Evolutionary conservation across 169 alveolate genomes (phyloP).

Genomic region (Eimeria acervulina): DNA sequence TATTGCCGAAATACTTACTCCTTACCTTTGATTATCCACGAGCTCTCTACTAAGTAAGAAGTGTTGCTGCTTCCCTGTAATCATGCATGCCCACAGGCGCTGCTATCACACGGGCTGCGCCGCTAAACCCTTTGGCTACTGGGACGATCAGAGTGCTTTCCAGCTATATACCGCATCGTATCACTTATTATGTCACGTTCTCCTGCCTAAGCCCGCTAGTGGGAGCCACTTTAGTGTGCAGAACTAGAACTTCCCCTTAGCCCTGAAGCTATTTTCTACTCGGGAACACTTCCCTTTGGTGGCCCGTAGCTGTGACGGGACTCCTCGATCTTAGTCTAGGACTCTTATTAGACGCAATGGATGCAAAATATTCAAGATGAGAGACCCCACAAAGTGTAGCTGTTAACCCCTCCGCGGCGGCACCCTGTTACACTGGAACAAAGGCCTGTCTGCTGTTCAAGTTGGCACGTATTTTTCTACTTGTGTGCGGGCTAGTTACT

Average conservation of each 20-base stretch:
- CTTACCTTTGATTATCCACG: not conserved
- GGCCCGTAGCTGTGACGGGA: not conserved
- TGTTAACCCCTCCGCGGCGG: not conserved
- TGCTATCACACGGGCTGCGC: not conserved
- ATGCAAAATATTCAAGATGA: not conserved
- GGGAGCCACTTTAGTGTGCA: not conserved
- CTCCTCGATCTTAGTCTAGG: not conserved
- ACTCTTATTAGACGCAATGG: not conserved
- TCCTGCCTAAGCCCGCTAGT: not conserved
- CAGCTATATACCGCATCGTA: not conserved
- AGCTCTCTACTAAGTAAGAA: not conserved
- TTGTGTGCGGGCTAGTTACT: no score
- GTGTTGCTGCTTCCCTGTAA: not conserved
- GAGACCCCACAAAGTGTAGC: not conserved
- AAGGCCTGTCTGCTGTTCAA: no score
- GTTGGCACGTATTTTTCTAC: no score
- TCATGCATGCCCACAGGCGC: not conserved
- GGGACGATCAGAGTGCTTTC: not conserved
- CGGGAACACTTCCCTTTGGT: not conserved
- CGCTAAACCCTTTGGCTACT: not conserved
- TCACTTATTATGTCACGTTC: not conserved
- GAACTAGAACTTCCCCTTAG: not conserved
- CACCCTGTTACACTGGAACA: no score
- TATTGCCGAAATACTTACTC: not conserved
- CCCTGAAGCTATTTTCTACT: not conserved